These are phyloP conservation scores for Cladosporium sp. DNA, from an alignment of 2,329 filamentous ascomycete genomes.

Conservation along the genomic window DNA sequence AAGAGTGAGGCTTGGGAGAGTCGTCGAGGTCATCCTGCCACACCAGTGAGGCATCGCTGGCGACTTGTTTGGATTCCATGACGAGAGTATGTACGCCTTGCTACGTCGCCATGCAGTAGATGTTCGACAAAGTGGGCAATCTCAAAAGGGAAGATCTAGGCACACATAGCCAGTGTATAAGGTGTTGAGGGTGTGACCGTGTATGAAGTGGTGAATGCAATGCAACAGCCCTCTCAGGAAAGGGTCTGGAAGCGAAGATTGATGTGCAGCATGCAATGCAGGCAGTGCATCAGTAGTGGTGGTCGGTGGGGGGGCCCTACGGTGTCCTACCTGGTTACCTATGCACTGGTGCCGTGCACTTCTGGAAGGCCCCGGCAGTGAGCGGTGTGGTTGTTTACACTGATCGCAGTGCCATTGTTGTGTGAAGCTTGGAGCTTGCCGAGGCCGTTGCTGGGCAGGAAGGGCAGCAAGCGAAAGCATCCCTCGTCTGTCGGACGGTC, in stretches of 20 bases:
- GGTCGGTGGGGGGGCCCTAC: not conserved
- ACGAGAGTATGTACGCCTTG: not conserved
- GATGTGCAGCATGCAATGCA: not conserved
- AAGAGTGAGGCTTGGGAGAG: conserved; percentile 15
- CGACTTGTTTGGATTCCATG: conserved; percentile 9
- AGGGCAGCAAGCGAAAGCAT: too few relatives aligned
- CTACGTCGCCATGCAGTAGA: not conserved
- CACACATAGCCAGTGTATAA: not conserved
- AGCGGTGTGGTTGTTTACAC: not conserved
- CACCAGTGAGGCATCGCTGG: conserved; percentile 9
- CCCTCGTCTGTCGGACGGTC: not conserved
- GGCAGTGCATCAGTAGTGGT: too few relatives aligned
- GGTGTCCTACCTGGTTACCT: not conserved
- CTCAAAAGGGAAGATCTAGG: not conserved
- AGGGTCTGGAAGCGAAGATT: not conserved
- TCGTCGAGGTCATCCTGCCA: conserved; percentile 4
- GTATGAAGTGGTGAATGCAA: not conserved
- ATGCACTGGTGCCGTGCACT: not conserved
- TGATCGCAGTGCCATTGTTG: not conserved
- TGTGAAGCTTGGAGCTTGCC: not conserved
- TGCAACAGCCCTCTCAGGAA: not conserved
- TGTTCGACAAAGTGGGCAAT: not conserved
- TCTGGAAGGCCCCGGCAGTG: not conserved
- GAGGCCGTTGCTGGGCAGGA: not conserved
- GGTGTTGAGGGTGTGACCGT: too few relatives aligned